A percentile compares a stretch with the other conserved stretches of the same genome.
Evolutionary conservation across 2,329 filamentous ascomycete genomes (phyloP).

Genomic region (Arthrobotrys megalospora): DNA sequence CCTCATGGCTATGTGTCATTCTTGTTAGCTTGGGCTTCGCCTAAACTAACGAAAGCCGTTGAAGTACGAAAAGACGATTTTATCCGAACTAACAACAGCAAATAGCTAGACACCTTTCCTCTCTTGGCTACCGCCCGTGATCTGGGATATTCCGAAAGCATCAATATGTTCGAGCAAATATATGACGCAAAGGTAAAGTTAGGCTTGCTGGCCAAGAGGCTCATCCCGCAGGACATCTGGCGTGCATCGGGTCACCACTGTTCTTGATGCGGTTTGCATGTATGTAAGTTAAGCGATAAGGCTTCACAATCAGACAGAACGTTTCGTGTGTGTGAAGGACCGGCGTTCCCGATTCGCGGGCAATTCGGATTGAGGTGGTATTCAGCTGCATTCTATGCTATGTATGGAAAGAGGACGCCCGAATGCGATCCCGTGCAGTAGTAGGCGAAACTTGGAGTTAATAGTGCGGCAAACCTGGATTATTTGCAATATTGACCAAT

Average conservation of each 20-base stretch:
- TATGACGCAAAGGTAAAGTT: conserved; percentile 15
- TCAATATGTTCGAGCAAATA: conserved; percentile 18
- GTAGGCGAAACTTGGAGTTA: neutral
- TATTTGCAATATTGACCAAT: conserved; percentile 9
- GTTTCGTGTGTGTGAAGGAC: conserved; percentile 29
- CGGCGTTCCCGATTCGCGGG: conserved; percentile 52
- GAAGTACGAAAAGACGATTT: conserved; percentile 13
- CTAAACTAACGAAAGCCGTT: conserved; percentile 14
- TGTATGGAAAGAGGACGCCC: conserved; percentile 12
- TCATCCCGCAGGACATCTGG: conserved; percentile 31
- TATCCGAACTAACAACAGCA: conserved; percentile 35
- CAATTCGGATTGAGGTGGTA: conserved; percentile 30
- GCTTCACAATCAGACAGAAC: conserved; percentile 21
- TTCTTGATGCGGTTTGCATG: conserved; percentile 26
- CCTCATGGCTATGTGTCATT: conserved; percentile 12
- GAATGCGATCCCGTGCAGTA: conserved; percentile 40
- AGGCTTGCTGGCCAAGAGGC: conserved; percentile 7
- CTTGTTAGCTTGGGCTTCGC: neutral
- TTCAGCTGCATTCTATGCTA: conserved; percentile 21
- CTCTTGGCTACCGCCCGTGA: conserved; percentile 36
- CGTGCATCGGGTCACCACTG: conserved; percentile 26
- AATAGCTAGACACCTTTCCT: conserved; percentile 11
- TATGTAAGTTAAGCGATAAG: conserved; percentile 41
- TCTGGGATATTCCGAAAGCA: conserved; percentile 31
- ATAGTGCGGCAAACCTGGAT: conserved; percentile 20